These are phyloP conservation scores for Serendipita sp. DNA, from an alignment of 768 basidiomycete species.

Conservation along the genomic window DNA sequence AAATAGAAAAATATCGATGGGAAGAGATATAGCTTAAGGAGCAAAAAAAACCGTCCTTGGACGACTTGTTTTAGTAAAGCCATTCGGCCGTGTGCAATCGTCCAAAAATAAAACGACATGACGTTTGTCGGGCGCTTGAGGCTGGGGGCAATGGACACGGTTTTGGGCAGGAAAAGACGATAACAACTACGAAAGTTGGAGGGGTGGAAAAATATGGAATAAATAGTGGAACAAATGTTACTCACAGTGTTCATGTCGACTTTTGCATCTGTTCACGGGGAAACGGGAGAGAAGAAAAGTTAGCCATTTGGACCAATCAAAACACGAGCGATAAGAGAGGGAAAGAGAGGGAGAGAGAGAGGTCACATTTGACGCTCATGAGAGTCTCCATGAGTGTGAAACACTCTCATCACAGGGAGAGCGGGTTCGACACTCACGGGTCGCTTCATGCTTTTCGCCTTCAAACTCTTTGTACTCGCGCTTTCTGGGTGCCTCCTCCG, in stretches of 20 bases:
- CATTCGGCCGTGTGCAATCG: neutral
- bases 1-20: neutral
- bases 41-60: neutral
- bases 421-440: constrained; percentile 33
- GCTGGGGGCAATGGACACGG: no score
- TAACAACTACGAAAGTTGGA: no score
- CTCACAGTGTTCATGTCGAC: constrained; percentile 68
- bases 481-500: constrained; percentile 33
- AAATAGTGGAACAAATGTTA: neutral
- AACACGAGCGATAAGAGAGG: neutral
- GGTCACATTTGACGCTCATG: neutral
- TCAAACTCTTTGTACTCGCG: constrained; percentile 80
- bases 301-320: neutral
- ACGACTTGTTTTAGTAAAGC: neutral
- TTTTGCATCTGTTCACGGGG: constrained; percentile 44
- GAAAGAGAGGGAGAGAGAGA: neutral
- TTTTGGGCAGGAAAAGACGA: no score
- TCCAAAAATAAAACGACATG: neutral
- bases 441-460: constrained; percentile 50
- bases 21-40: neutral
- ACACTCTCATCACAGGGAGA: neutral
- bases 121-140: neutral
- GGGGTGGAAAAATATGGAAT: neutral
- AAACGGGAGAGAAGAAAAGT: no score
- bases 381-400: neutral